Evolutionary conservation across 2,329 filamentous ascomycete species (phyloP), one percentile per base, ranked within the genome.

Genomic region (Alternaria gansuensis): DNA sequence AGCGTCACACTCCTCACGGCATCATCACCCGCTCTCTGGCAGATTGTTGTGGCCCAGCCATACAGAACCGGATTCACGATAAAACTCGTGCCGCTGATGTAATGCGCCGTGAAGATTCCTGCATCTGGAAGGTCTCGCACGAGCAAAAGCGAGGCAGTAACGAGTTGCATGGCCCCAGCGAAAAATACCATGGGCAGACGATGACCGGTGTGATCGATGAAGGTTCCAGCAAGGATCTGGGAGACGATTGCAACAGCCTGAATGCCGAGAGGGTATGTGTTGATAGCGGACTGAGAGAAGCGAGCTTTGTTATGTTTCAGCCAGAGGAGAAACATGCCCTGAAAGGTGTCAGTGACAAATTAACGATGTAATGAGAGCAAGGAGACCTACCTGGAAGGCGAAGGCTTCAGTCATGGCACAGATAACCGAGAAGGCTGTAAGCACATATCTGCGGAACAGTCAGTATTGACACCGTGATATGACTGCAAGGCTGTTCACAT

Each of bases 221-320:
- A 68, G 46, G 70, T 58, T 23, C 73, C 76, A n/a, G 72, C 72
- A 0, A 67, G 36, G 17, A 78, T 69, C 31, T 78, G 73, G 13
- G 83, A 84, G 0, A 82, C 70, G 34, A 87, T 85, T 4, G 84
- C 84, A 0, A 83, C 80, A 0, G 84, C 84, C 0, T 85, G 81
- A 0, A 87, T 82, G 2, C 83, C 85, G 0, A 84, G 84, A 0
- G 84, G 84, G 52, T 86, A 87, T 63, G 85, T 83, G 70, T 86
- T 87, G 34, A 83, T 78, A 64, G 86, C 81, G 0, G 78, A 39
- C 0, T 84, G 76, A 0, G 78, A 65, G 53, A 63, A 70, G 21
- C 62, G 54, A 13, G 39, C 17, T 21, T 60, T 61, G 45, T 69
- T 49, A 48, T 66, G 43, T 33, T 65, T 66, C 29, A 69, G 53